phyloP scores from a whole-genome alignment of 2,329 filamentous ascomycete genomes.

The Aspergillus pseudoglaucus region DNA sequence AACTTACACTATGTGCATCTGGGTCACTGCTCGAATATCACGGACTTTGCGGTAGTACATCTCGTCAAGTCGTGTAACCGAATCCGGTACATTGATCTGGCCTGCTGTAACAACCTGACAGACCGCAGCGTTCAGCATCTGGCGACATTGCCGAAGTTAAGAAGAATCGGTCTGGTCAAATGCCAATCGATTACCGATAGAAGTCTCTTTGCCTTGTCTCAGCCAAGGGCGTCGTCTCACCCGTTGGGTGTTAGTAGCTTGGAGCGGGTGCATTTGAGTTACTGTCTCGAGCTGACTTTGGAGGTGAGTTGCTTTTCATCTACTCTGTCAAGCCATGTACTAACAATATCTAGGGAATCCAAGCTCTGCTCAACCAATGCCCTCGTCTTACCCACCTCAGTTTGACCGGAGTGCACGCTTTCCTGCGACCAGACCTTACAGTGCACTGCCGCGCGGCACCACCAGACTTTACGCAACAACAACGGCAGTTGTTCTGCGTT shows the following conservation, averaged over 20 bases:
- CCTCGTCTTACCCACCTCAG: constrained; percentile 89
- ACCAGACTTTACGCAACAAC: constrained; percentile 86
- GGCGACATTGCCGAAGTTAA: constrained; percentile 82
- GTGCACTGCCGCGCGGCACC: constrained; percentile 82
- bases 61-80: constrained; percentile 82
- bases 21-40: constrained; percentile 87
- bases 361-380: constrained; percentile 81
- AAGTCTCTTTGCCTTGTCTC: constrained; percentile 78
- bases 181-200: constrained; percentile 83
- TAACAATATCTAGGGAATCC: constrained; percentile 64
- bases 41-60: constrained; percentile 77
- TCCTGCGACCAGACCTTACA: constrained; percentile 77
- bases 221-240: constrained; percentile 51
- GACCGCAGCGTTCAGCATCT: constrained; percentile 79
- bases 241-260: constrained; percentile 61
- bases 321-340: background rate
- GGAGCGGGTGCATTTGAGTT: constrained; percentile 92
- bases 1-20: constrained; percentile 96
- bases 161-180: constrained; percentile 91
- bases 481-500: constrained; percentile 93
- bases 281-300: constrained; percentile 79
- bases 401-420: constrained; percentile 87
- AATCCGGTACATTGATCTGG: constrained; percentile 94
- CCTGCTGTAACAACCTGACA: constrained; percentile 86
- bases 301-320: constrained; percentile 52